phyloP scores from a whole-genome alignment of 2,329 filamentous ascomycete genomes.

The Pestalotiopsis sp. region DNA sequence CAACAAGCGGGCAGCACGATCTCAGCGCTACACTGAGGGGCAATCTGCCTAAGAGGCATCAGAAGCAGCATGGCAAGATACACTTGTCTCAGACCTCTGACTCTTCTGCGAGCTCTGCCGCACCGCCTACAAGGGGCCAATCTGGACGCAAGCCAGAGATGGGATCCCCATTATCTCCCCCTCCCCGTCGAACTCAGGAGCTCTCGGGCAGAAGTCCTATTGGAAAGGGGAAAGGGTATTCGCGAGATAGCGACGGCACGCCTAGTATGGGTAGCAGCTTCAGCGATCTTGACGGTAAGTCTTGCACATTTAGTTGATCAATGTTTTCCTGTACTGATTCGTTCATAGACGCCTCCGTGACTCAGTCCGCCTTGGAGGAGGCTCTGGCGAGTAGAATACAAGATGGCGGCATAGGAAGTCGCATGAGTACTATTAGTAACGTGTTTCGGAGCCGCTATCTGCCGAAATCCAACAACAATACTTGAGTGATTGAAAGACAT shows the following conservation, averaged over 20 bases:
- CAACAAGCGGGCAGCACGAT: conserved; percentile 39
- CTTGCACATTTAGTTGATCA: conserved; percentile 13
- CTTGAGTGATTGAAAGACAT: not conserved
- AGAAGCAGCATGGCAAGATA: conserved; percentile 32
- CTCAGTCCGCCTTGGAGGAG: conserved; percentile 79
- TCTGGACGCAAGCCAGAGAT: conserved; percentile 35
- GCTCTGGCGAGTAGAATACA: conserved; percentile 74
- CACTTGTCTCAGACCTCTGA: conserved; percentile 61
- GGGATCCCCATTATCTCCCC: conserved; percentile 57
- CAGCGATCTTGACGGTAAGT: conserved; percentile 76
- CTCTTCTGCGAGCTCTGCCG: conserved; percentile 60
- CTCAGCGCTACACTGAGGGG: conserved; percentile 56
- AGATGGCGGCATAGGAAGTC: conserved; percentile 57
- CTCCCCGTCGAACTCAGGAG: conserved; percentile 62
- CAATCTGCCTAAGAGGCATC: conserved; percentile 37
- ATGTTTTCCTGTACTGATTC: conserved; percentile 7
- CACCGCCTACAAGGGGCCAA: conserved; percentile 36
- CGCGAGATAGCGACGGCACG: conserved; percentile 70
- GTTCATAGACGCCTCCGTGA: conserved; percentile 73
- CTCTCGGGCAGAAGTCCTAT: conserved; percentile 57
- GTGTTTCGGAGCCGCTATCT: conserved; percentile 65
- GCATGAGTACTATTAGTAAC: conserved; percentile 71
- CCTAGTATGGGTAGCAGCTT: conserved; percentile 86
- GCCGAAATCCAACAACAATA: conserved; percentile 28
- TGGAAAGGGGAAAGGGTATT: conserved; percentile 50